phyloP scores from a whole-genome alignment of 2,329 filamentous ascomycete species.

The Paecilomyces sp. region DNA sequence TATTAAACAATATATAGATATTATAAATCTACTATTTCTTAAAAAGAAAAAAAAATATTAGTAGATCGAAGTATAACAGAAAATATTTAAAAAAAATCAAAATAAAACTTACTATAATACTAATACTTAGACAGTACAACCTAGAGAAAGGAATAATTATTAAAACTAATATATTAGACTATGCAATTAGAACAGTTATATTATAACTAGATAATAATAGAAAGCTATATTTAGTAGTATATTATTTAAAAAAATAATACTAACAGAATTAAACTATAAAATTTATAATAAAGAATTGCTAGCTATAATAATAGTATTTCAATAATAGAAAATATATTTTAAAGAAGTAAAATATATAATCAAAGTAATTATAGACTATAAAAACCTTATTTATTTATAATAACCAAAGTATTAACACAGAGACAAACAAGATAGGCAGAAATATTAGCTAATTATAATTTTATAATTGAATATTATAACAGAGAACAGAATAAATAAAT shows the following conservation, averaged over 20 bases:
- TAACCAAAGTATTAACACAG: background rate
- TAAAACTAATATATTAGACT: too few species aligned
- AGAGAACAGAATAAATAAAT: background rate
- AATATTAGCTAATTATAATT: background rate
- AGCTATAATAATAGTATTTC: background rate
- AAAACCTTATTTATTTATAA: slow-evolving; percentile 2
- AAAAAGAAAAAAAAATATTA: background rate
- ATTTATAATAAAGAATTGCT: too few species aligned
- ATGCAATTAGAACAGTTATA: too few species aligned
- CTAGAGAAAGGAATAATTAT: background rate
- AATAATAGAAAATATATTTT: slow-evolving; percentile 3
- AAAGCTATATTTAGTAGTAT: too few species aligned
- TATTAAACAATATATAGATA: background rate
- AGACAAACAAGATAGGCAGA: background rate
- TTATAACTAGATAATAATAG: too few species aligned
- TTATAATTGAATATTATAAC: background rate
- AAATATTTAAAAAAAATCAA: too few species aligned
- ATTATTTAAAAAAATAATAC: too few species aligned
- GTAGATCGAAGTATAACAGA: background rate
- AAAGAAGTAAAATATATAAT: background rate
- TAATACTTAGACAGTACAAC: too few species aligned
- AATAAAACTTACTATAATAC: too few species aligned
- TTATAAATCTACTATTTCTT: background rate
- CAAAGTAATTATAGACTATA: slow-evolving; percentile 1
- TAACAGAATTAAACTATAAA: too few species aligned